A percentile compares a stretch with the other conserved stretches of the same genome.
These are phyloP conservation scores for Hypericum androsaemum DNA, from an alignment of 345 rosid species.

Conservation along the genomic window DNA sequence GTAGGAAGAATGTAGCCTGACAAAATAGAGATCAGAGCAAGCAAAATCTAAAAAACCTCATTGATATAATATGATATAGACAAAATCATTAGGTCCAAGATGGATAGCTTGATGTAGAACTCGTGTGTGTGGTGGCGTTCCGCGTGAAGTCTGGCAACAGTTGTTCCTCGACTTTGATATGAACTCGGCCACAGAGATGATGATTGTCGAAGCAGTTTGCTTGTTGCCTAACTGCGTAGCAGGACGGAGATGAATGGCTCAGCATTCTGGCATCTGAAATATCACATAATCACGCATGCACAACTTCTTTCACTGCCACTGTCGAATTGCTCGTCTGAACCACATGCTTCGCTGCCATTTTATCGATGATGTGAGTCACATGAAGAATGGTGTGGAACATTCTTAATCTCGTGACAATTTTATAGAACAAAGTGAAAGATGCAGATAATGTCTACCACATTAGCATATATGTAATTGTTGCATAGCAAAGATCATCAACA, in stretches of 20 bases:
- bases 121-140: slow-evolving; percentile 13
- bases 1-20: slow-evolving; percentile 14
- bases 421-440: too few relatives aligned
- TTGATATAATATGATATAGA: slow-evolving; percentile 20
- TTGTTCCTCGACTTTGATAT: slow-evolving; percentile 10
- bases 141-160: slow-evolving; percentile 3
- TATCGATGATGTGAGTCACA: not conserved
- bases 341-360: slow-evolving; percentile 47
- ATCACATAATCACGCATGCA: slow-evolving; percentile 55
- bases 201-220: slow-evolving; percentile 11
- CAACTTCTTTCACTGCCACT: slow-evolving; percentile 45
- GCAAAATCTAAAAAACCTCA: slow-evolving; percentile 41
- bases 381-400: not conserved
- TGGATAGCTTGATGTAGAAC: slow-evolving; percentile 12
- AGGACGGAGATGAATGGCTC: not conserved
- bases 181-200: slow-evolving; percentile 11
- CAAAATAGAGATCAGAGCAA: slow-evolving; percentile 16
- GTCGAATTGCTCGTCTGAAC: slow-evolving; percentile 51
- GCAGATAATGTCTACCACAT: too few relatives aligned
- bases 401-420: too few relatives aligned
- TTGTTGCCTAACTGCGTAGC: slow-evolving; percentile 4
- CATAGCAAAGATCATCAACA: too few relatives aligned
- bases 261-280: not conserved
- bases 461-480: too few relatives aligned
- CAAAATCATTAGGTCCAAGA: slow-evolving; percentile 27